Conservation (phyloP, 495 filamentous ascomycete genomes). For the Xylona heveae region DNA sequence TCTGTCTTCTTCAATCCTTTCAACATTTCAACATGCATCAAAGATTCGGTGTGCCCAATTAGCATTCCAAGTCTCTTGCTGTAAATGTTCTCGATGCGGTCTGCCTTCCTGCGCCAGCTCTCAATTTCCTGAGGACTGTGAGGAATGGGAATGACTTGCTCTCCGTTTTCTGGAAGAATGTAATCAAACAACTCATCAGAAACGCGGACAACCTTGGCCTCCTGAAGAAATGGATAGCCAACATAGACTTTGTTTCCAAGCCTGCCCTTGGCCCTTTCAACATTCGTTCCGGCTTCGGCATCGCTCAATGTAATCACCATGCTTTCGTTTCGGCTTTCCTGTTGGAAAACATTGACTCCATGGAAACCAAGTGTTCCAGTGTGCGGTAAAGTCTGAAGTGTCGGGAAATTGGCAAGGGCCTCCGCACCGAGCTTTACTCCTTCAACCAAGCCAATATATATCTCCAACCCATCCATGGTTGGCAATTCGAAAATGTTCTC, state of each 20-base stretch:
- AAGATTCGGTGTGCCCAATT: constrained; percentile 67
- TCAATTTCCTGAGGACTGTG: constrained; percentile 63
- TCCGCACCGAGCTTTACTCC: constrained; percentile 62
- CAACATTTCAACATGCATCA: constrained; percentile 81
- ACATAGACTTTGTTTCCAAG: constrained; percentile 75
- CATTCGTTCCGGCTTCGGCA: constrained; percentile 43
- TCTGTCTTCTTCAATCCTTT: constrained; percentile 83
- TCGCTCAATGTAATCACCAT: constrained; percentile 76
- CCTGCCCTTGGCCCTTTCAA: constrained; percentile 50
- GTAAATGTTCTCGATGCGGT: constrained; percentile 64
- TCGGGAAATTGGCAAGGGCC: constrained; percentile 85
- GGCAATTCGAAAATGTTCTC: constrained; percentile 93
- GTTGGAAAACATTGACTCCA: constrained; percentile 89
- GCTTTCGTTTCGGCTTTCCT: constrained; percentile 90
- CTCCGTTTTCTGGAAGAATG: constrained; percentile 35
- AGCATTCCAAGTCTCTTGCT: constrained; percentile 78
- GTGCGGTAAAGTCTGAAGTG: constrained; percentile 62
- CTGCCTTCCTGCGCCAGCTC: constrained; percentile 64
- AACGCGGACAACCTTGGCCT: constrained; percentile 71
- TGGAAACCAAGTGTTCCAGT: constrained; percentile 66
- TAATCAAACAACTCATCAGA: constrained; percentile 94
- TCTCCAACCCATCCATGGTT: constrained; percentile 72
- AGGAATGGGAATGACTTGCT: constrained; percentile 38
- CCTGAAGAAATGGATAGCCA: constrained; percentile 88
- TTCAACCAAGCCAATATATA: constrained; percentile 67